Evolutionary conservation across 805 yeast genomes (phyloP).

Genomic region (Priceomyces medius): DNA sequence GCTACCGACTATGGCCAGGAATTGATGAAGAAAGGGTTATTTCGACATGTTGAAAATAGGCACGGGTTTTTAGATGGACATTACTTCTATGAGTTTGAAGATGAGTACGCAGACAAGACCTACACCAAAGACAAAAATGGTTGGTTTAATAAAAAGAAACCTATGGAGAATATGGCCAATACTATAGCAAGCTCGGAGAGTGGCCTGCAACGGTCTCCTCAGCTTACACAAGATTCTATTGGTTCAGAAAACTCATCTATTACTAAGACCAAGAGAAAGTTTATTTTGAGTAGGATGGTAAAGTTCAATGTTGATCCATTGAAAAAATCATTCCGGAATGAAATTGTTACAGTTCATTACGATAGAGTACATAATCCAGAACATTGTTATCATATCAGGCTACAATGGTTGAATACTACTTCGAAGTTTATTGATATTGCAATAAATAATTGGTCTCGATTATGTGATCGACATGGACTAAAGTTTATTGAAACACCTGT

Average conservation of each 20-base stretch:
- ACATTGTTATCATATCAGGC: conserved; percentile 85
- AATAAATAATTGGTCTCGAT: conserved; percentile 61
- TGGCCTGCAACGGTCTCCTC: conserved; percentile 29
- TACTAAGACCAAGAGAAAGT: conserved; percentile 30
- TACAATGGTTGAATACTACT: conserved; percentile 93
- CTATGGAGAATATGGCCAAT: conserved; percentile 11
- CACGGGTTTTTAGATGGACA: conserved; percentile 92
- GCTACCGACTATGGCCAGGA: conserved; percentile 79
- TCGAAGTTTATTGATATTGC: conserved; percentile 52
- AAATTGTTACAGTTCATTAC: conserved; percentile 77
- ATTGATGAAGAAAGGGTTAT: conserved; percentile 68
- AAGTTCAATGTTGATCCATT: conserved; percentile 74
- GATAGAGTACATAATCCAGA: conserved; percentile 93
- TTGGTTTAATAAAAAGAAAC: conserved; percentile 33
- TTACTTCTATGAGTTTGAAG: conserved; percentile 74
- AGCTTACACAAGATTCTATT: conserved; percentile 14
- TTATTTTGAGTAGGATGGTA: conserved; percentile 65
- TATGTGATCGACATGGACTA: conserved; percentile 84
- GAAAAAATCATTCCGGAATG: conserved; percentile 71
- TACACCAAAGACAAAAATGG: conserved; percentile 20
- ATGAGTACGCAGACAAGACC: conserved; percentile 47
- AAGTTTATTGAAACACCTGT: conserved; percentile 83
- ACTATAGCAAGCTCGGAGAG: conserved; percentile 27
- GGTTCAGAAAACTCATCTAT: conserved; percentile 25
- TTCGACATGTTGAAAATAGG: conserved; percentile 78